Percentiles rank a stretch among this genome's conserved stretches.
Conservation (phyloP, 148 eudicot genomes). For the Chenopodium suecicum region DNA sequence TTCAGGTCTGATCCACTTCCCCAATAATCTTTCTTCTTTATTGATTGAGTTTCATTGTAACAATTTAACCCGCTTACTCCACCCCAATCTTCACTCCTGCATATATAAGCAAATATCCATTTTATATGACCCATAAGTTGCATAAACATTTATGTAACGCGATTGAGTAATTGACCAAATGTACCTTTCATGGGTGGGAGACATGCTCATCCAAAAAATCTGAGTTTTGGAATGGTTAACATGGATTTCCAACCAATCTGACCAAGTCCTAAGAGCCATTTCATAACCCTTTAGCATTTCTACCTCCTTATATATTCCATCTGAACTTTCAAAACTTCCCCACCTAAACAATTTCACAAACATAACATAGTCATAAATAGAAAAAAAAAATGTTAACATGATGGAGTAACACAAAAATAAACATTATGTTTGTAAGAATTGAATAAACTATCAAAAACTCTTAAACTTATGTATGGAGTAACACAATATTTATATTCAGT, state of each 20-base stretch:
- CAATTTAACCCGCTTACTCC: conserved; percentile 43
- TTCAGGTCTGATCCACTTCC: conserved; percentile 61
- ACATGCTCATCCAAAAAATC: conserved; percentile 63
- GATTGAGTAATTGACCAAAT: background rate
- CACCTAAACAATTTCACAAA: conserved; percentile 36
- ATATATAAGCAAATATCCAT: background rate
- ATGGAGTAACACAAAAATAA: too few species aligned
- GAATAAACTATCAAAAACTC: too few species aligned
- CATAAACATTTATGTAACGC: background rate
- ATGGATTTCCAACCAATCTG: conserved; percentile 72
- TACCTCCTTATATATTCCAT: conserved; percentile 58
- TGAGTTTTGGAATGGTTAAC: conserved; percentile 50
- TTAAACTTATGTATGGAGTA: too few species aligned
- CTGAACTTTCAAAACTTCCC: conserved; percentile 53
- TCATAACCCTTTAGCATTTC: conserved; percentile 61
- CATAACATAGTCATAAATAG: background rate
- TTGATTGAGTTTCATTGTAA: conserved; percentile 63
- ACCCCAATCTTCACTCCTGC: conserved; percentile 89
- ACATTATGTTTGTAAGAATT: too few species aligned
- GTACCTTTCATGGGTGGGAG: conserved; percentile 73
- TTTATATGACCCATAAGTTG: background rate
- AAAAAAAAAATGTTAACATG: too few species aligned
- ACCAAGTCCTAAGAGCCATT: conserved; percentile 74
- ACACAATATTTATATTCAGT: too few species aligned
- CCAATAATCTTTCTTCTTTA: conserved; percentile 46